These are phyloP conservation scores for Nepenthes mirabilis DNA, from an alignment of 148 eudicot genomes.

Conservation along the genomic window DNA sequence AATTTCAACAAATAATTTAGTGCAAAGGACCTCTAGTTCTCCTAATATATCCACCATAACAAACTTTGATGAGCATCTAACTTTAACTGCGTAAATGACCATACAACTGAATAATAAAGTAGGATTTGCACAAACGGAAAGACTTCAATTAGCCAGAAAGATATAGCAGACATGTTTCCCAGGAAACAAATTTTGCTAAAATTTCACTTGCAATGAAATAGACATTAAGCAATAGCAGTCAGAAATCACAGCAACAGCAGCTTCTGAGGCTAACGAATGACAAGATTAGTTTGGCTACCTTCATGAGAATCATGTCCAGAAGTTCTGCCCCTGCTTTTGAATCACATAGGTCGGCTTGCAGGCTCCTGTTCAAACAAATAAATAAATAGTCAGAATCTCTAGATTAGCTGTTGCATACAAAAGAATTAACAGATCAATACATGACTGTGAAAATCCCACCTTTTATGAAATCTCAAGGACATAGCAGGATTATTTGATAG, in stretches of 20 bases:
- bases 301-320: conserved; percentile 42
- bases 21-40: not conserved
- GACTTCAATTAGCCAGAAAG: too few species aligned
- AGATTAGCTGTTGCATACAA: not conserved
- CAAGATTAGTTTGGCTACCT: conserved; percentile 19
- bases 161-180: too few species aligned
- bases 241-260: not conserved
- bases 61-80: too few species aligned
- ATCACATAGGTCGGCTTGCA: conserved; percentile 29
- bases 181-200: too few species aligned
- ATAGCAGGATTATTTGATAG: conserved; percentile 4
- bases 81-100: too few species aligned
- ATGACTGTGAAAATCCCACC: conserved; percentile 5
- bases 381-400: not conserved
- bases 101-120: too few species aligned
- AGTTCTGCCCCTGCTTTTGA: conserved; percentile 43
- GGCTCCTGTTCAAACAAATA: conserved; percentile 10
- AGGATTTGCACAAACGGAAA: too few species aligned
- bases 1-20: not conserved
- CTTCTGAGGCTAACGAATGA: not conserved
- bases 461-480: conserved; percentile 7
- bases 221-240: too few species aligned
- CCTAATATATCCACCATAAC: too few species aligned
- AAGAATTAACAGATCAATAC: not conserved
- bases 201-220: too few species aligned